These are phyloP conservation scores for Paramecium sexaurelia DNA, from an alignment of 73 alveolate genomes.

Conservation along the genomic window DNA sequence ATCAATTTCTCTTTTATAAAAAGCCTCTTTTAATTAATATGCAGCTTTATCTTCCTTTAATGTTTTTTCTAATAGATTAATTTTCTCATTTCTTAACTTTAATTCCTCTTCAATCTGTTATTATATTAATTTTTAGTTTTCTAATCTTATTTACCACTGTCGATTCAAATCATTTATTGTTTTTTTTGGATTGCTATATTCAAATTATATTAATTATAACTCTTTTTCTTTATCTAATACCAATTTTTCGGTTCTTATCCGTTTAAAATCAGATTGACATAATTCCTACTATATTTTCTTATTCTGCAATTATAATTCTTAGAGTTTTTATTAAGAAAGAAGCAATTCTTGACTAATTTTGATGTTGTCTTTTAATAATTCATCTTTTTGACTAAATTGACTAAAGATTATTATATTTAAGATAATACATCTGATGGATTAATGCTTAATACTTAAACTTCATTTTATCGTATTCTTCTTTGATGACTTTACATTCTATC, in stretches of 20 bases:
- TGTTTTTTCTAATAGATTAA: not conserved
- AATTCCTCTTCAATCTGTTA: not conserved
- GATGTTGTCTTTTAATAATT: not conserved
- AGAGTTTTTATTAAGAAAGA: not conserved
- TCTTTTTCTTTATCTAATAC: not conserved
- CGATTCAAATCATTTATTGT: not conserved
- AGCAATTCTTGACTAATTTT: not conserved
- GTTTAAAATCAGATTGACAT: not conserved
- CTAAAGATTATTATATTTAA: not conserved
- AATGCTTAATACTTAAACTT: not conserved
- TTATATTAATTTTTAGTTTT: not conserved
- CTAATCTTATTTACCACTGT: not conserved
- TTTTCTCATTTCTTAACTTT: not conserved
- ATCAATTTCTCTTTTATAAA: conserved; percentile 28
- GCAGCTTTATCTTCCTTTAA: conserved; percentile 10
- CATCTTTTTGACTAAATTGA: conserved; percentile 26
- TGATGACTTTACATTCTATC: conserved; percentile 11
- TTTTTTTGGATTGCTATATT: conserved; percentile 38
- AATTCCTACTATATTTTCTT: not conserved
- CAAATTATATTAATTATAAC: conserved; percentile 3
- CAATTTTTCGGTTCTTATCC: not conserved
- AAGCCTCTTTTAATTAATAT: not conserved
- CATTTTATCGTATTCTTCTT: conserved; percentile 10
- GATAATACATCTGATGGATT: not conserved
- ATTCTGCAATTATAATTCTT: not conserved